Evolutionary conservation across 2,329 filamentous ascomycete species (phyloP), one percentile per base, ranked within the genome.

Genomic region (Colletotrichum graminicola): DNA sequence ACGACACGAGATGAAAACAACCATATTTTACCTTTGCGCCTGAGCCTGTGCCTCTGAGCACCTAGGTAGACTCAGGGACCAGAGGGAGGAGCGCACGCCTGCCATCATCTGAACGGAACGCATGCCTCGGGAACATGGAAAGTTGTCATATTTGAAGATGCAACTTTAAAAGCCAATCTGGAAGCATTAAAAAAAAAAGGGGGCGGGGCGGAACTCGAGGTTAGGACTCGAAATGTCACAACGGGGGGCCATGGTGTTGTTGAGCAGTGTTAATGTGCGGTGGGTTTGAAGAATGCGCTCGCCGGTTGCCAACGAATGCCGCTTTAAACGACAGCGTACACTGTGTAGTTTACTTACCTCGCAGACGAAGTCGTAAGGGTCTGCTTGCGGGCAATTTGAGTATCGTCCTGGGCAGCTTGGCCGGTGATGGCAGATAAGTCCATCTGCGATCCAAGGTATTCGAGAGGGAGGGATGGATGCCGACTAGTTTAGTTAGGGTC

Each of bases 21-120:
- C 64, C 21, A 39, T 71, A 57, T 32, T 67, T 29, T 32, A 43
- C 21, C 45, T 47, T 23, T n/a, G 43, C 18, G 21, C 45, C 45
- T 12, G 45, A 47, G 45, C 8, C n/a, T 23, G 41, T 45, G 34
- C 63, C 29, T 26, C 49, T 26, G 34, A 62, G 43, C 45, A 51
- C 2, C 11, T n/a, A 14, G 34, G 36, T 6, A 18, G 39, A 6
- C 39, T 41, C 39, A 41, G 14, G 1, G 2, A 7, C 1, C 14
- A 45, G 32, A 56, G 51, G n/a, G 56, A 56, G 57, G 67, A 21
- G 49, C 45, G 63, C 11, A 34, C 29, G 57, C 34, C 32, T 56
- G 32, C 51, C 64, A 62, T 71, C 67, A 67, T 71, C 67, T 71
- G 67, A 71, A 71, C 67, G 34, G n/a, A 41, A 29, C 57, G 64